Percentiles rank a stretch among this genome's conserved stretches.
These are phyloP conservation scores for Suhomyces yuchorum DNA, from an alignment of 1,139 yeast genomes.

Conservation along the genomic window DNA sequence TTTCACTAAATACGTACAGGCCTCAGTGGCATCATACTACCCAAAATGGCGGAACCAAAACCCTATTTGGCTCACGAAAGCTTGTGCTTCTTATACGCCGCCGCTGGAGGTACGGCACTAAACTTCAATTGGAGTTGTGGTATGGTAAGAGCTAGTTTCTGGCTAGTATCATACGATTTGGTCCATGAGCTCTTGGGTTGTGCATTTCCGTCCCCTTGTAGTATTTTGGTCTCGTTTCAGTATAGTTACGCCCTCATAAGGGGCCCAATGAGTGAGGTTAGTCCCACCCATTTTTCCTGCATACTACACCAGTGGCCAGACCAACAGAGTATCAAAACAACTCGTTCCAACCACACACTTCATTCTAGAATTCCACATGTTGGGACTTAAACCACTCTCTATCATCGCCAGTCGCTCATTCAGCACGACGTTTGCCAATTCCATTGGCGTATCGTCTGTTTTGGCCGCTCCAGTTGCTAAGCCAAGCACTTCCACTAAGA, in stretches of 20 bases:
- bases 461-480: conserved; percentile 7
- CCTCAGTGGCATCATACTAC: too few relatives aligned
- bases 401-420: conserved; percentile 4
- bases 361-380: background rate
- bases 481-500: conserved; percentile 11
- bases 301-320: conserved; percentile 4
- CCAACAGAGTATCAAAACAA: conserved; percentile 8
- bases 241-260: background rate
- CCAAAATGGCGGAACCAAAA: too few relatives aligned
- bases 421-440: background rate
- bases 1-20: too few relatives aligned
- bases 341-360: background rate
- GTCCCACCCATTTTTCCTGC: conserved; percentile 9
- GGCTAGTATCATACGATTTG: background rate
- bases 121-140: too few relatives aligned
- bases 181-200: background rate
- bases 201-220: background rate
- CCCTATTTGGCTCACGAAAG: too few relatives aligned
- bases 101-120: too few relatives aligned
- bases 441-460: conserved; percentile 3
- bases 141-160: too few relatives aligned
- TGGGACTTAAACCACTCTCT: conserved; percentile 6
- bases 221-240: background rate
- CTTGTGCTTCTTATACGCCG: too few relatives aligned
- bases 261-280: background rate